Percentiles rank a stretch among this genome's conserved stretches.
These are phyloP conservation scores for Mucor saturninus DNA, from an alignment of 371 early-diverging fungal species.

Conservation along the genomic window DNA sequence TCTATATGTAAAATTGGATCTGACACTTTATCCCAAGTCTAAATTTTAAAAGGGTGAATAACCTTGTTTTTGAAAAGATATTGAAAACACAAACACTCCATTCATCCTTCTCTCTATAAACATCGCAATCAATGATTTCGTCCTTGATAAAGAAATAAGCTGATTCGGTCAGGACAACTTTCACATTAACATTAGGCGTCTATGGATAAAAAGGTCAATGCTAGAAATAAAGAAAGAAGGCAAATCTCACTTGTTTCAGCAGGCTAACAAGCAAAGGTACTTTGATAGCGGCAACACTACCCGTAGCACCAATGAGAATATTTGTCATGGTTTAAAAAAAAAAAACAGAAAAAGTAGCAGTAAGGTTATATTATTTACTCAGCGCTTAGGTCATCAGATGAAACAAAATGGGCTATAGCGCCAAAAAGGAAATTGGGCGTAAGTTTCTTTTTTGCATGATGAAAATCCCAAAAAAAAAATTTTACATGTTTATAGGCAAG, in stretches of 20 bases:
- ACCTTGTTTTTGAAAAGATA: background rate
- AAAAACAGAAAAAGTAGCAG: background rate
- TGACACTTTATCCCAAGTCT: slow-evolving; percentile 79
- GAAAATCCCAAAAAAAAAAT: no score
- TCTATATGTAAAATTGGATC: slow-evolving; percentile 97
- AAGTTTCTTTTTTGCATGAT: no score
- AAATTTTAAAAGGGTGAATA: no score
- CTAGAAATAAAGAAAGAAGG: background rate
- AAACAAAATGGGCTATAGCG: no score
- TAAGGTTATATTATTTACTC: background rate
- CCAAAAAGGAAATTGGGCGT: no score
- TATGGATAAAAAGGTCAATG: slow-evolving; percentile 10
- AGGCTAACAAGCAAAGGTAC: slow-evolving; percentile 69
- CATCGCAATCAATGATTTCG: slow-evolving; percentile 48
- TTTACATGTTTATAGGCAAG: no score
- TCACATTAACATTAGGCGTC: slow-evolving; percentile 60
- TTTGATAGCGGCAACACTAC: slow-evolving; percentile 92
- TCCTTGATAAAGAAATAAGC: slow-evolving; percentile 84
- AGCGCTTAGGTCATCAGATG: no score
- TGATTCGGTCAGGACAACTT: slow-evolving; percentile 73
- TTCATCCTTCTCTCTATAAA: slow-evolving; percentile 86
- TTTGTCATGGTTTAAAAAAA: slow-evolving; percentile 35
- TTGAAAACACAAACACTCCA: slow-evolving; percentile 69
- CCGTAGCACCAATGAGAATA: slow-evolving; percentile 85
- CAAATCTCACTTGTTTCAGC: background rate